phyloP scores from a whole-genome alignment of 2,329 filamentous ascomycete genomes.

The Basipetospora chlamydospora region DNA sequence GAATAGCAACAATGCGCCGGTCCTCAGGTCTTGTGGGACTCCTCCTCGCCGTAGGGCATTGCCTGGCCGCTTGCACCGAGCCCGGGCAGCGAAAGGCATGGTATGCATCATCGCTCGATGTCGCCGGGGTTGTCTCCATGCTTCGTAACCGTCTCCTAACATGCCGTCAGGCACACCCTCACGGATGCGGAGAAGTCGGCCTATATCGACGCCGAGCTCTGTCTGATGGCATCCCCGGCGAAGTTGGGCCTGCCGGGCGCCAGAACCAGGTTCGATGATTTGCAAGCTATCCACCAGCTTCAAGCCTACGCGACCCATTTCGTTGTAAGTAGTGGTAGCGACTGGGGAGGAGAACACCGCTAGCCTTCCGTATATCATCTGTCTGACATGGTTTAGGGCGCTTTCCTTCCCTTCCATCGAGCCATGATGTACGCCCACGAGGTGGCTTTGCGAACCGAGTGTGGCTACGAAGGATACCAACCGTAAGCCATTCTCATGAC shows the following conservation, averaged over 20 bases:
- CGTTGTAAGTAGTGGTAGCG: too few species aligned
- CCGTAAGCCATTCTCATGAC: conserved; percentile 4
- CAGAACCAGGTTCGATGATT: conserved; percentile 7
- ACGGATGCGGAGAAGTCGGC: conserved; percentile 6
- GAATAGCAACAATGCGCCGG: too few species aligned
- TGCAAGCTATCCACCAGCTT: conserved; percentile 6
- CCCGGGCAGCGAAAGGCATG: too few species aligned
- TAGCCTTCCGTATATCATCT: too few species aligned
- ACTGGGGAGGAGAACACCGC: too few species aligned
- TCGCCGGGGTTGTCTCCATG: too few species aligned
- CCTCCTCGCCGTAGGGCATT: too few species aligned
- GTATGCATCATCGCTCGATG: too few species aligned
- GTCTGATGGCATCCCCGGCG: conserved; percentile 5
- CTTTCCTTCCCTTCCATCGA: conserved; percentile 7
- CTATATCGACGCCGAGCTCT: conserved; percentile 7
- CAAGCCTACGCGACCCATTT: conserved; percentile 6
- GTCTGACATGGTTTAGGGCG: too few species aligned
- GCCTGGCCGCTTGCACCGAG: too few species aligned
- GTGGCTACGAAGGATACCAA: conserved; percentile 5
- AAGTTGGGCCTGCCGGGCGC: conserved; percentile 3
- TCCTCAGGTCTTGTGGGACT: too few species aligned
- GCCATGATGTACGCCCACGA: conserved; percentile 7
- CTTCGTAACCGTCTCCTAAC: too few species aligned
- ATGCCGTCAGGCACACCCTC: conserved; percentile 5
- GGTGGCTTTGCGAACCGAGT: conserved; percentile 3